Evolutionary conservation across 2,329 filamentous ascomycete species (phyloP), one percentile per base, ranked within the genome.

Genomic region (Botrytis tulipae): DNA sequence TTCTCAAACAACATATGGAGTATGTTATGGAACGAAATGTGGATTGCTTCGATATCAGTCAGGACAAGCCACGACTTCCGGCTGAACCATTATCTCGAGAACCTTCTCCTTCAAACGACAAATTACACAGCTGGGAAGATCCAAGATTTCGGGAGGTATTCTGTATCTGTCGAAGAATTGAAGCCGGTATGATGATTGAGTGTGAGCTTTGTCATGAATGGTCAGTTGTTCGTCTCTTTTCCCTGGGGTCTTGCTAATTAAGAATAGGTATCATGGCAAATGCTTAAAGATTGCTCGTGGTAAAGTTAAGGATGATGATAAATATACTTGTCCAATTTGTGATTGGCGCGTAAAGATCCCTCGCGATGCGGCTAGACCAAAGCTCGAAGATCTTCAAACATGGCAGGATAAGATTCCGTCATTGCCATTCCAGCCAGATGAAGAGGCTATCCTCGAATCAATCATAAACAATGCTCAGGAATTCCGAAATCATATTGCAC

Each of bases 101-200:
- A 79, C 91, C 92, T 44, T 90, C 86, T 44, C 91, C 91, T 5
- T 74, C 84, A 12, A 84, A 86, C 3, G 87, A 85, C 12, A 86
- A 86, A 63, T 80, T 83, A 70, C 86, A 82, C 74, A 87, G 83
- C 77, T 91, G 84, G 87, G 86, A 91, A 78, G 87, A 92, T 78
- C 88, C 85, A 80, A 90, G 84, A 46, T 87, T 87, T 73, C 83
- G 89, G 51, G 95, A 98, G 81, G 95, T 98, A 0, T 99, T 98
- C 82, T 99, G 96, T 82, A 97, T 99, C 77, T 99, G 96, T 83
- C 90, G 96, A 74, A 93, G 91, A 76, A 89, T 94, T 10, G 96
- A 99, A 83, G 94, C 95, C 54, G 96, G 96, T 70, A 97, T 98
- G 92, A 99, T 99, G 96, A 98, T 99, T 79, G 96, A 99, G 83